Conservation (phyloP, 257 asterid species). For the Solanum ossicruentum region DNA sequence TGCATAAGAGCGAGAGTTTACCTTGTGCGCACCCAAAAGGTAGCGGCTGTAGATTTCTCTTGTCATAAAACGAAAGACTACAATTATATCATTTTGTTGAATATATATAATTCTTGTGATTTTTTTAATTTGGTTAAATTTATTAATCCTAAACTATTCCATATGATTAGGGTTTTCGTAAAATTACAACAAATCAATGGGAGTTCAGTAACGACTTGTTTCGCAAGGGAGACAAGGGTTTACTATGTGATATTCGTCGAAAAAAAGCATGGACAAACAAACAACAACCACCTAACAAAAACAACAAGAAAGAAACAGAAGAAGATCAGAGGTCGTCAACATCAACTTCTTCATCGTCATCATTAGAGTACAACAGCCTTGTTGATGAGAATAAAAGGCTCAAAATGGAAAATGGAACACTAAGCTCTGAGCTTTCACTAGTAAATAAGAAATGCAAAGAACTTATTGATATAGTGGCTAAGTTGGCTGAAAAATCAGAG, state of each 20-base stretch:
- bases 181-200: constrained; percentile 68
- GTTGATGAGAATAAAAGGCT: constrained; percentile 74
- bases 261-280: constrained; percentile 57
- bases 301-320: constrained; percentile 8
- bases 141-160: not conserved
- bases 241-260: constrained; percentile 57
- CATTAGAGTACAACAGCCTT: constrained; percentile 45
- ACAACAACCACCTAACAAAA: constrained; percentile 11
- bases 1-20: too few species aligned
- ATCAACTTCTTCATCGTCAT: constrained; percentile 33
- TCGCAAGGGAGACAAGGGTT: constrained; percentile 50
- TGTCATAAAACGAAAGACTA: not conserved
- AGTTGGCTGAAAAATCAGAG: constrained; percentile 1
- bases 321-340: constrained; percentile 67
- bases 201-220: constrained; percentile 74
- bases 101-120: not conserved
- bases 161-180: constrained; percentile 58
- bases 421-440: constrained; percentile 41
- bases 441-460: constrained; percentile 67
- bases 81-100: not conserved
- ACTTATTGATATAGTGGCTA: constrained; percentile 51
- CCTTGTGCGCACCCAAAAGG: too few species aligned
- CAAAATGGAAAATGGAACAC: constrained; percentile 47
- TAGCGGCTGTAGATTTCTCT: too few species aligned
- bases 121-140: not conserved